Percentiles rank a stretch among this genome's conserved stretches.
Evolutionary conservation across 495 filamentous ascomycete species (phyloP).

Genomic region (Penicillium pancosmium): DNA sequence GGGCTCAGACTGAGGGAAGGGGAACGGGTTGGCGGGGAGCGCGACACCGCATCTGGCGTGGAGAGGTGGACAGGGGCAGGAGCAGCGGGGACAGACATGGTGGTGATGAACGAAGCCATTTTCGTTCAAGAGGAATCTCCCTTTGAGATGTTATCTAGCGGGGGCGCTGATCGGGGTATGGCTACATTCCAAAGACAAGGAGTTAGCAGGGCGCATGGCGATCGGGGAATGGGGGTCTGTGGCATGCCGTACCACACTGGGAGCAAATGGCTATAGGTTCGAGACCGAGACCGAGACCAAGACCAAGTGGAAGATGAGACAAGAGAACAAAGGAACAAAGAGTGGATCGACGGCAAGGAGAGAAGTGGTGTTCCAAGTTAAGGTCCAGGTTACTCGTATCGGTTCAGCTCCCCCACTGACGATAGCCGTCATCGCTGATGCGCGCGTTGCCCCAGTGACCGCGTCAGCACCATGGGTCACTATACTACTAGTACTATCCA

Average conservation of each 20-base stretch:
- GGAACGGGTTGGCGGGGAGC: slow-evolving; percentile 17
- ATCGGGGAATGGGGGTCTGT: slow-evolving; percentile 4
- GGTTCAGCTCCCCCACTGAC: slow-evolving; percentile 1
- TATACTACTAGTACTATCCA: too few species aligned
- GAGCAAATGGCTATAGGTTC: not conserved
- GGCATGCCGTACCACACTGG: slow-evolving; percentile 12
- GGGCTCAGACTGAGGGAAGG: slow-evolving; percentile 27
- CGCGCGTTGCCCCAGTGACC: not conserved
- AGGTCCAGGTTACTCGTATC: not conserved
- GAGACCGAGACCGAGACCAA: not conserved
- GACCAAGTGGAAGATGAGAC: not conserved
- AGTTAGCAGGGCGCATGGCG: slow-evolving; percentile 4
- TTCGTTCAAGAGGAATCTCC: slow-evolving; percentile 19
- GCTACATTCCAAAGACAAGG: slow-evolving; percentile 31
- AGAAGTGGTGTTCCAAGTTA: too few species aligned
- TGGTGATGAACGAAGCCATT: slow-evolving; percentile 71
- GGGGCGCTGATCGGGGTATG: slow-evolving; percentile 28
- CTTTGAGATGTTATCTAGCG: slow-evolving; percentile 16
- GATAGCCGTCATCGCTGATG: not conserved
- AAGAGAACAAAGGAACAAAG: slow-evolving; percentile 5
- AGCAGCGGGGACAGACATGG: slow-evolving; percentile 62
- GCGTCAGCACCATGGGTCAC: not conserved
- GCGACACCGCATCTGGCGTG: slow-evolving; percentile 34
- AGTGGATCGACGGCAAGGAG: too few species aligned
- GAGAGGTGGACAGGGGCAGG: slow-evolving; percentile 37